Evolutionary conservation across 2,329 filamentous ascomycete species (phyloP).

Genomic region (Dactylellina drechsleri): DNA sequence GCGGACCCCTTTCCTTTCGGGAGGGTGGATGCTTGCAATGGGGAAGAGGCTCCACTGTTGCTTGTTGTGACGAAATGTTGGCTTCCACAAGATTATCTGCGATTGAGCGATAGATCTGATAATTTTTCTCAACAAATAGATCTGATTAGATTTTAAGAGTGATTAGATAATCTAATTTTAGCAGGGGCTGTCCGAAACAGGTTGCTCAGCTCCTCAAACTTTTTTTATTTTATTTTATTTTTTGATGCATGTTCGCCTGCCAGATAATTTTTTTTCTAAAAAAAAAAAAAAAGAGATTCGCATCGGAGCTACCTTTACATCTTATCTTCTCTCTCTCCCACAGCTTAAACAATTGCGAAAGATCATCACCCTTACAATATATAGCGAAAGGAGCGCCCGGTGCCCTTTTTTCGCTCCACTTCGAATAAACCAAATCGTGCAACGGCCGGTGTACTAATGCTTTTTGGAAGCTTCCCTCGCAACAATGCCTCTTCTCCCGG

Average conservation of each 20-base stretch:
- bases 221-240: constrained; percentile 16
- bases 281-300: constrained; percentile 25
- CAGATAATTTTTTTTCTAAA: constrained; percentile 25
- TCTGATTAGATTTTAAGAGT: constrained; percentile 34
- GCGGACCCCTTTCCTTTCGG: constrained; percentile 4
- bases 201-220: constrained; percentile 31
- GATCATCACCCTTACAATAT: constrained; percentile 13
- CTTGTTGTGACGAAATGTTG: neutral
- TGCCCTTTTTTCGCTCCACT: constrained; percentile 49
- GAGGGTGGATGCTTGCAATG: constrained; percentile 16
- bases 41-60: constrained; percentile 22
- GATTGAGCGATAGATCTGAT: neutral
- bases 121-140: neutral
- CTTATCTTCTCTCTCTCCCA: neutral
- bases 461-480: constrained; percentile 54
- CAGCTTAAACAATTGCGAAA: neutral
- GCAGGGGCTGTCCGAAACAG: constrained; percentile 21
- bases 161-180: constrained; percentile 33
- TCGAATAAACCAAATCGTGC: constrained; percentile 15
- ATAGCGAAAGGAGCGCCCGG: constrained; percentile 49
- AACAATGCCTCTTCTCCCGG: constrained; percentile 53
- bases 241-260: constrained; percentile 12
- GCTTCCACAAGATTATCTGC: constrained; percentile 39
- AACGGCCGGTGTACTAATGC: constrained; percentile 39
- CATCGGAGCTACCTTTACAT: constrained; percentile 1